Evolutionary conservation across 805 yeast genomes (phyloP).

Genomic region (Starmerella stigmatis): DNA sequence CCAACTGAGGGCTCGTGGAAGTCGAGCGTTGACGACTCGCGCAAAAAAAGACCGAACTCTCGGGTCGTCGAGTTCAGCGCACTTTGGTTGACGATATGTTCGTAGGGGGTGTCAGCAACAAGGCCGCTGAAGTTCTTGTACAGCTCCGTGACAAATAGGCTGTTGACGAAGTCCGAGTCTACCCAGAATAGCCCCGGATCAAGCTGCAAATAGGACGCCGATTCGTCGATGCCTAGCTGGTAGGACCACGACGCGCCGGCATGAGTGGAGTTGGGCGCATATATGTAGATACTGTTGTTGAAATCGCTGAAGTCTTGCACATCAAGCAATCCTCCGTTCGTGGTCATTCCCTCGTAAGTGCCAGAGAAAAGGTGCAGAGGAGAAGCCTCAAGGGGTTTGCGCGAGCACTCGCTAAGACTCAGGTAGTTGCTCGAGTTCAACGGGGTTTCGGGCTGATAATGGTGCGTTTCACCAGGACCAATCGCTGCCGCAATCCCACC

Average conservation of each 20-base stretch:
- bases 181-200: slow-evolving; percentile 35
- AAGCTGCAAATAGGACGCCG: slow-evolving; percentile 26
- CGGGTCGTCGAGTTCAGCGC: slow-evolving; percentile 11
- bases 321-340: slow-evolving; percentile 19
- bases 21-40: background rate
- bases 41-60: slow-evolving; percentile 14
- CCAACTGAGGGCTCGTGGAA: background rate
- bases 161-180: slow-evolving; percentile 62
- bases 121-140: slow-evolving; percentile 14
- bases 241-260: slow-evolving; percentile 42
- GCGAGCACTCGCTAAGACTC: slow-evolving; percentile 17
- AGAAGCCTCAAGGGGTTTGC: slow-evolving; percentile 5
- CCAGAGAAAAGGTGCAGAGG: slow-evolving; percentile 13
- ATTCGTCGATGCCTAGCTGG: slow-evolving; percentile 46
- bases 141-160: slow-evolving; percentile 46
- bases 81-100: slow-evolving; percentile 9
- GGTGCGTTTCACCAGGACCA: slow-evolving; percentile 29
- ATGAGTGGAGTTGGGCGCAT: slow-evolving; percentile 5
- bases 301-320: slow-evolving; percentile 8
- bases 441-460: slow-evolving; percentile 21
- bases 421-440: background rate
- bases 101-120: slow-evolving; percentile 16
- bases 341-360: slow-evolving; percentile 8
- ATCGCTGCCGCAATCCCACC: slow-evolving; percentile 25
- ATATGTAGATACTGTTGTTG: slow-evolving; percentile 10